Conservation (phyloP, 2,329 filamentous ascomycete species). For the Aspergillus sp. region DNA sequence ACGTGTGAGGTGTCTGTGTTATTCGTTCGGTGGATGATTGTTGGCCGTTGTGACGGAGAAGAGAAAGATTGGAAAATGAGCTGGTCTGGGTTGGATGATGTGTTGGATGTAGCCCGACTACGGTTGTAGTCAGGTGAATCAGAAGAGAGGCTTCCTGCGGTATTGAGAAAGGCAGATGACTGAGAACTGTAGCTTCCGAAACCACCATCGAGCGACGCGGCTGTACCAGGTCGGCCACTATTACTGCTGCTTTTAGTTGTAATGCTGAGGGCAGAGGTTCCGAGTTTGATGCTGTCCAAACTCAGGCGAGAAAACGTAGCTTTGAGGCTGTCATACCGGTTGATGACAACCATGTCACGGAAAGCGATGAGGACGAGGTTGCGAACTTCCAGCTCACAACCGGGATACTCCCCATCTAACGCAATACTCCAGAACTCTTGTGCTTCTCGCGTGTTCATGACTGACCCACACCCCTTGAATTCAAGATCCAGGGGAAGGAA, state of each 20-base stretch:
- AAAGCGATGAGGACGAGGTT: constrained; percentile 84
- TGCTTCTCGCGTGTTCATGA: constrained; percentile 76
- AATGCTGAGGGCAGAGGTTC: constrained; percentile 44
- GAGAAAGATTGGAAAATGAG: constrained; percentile 44
- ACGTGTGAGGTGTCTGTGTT: constrained; percentile 55
- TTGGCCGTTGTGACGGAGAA: constrained; percentile 37
- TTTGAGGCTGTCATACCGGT: constrained; percentile 84
- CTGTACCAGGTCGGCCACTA: constrained; percentile 66
- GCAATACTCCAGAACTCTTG: constrained; percentile 87
- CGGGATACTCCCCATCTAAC: constrained; percentile 48
- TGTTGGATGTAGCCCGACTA: constrained; percentile 83
- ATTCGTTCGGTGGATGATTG: constrained; percentile 33
- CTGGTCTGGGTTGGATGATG: constrained; percentile 56
- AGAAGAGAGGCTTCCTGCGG: constrained; percentile 55
- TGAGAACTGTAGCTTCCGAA: constrained; percentile 79
- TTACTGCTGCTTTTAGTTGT: constrained; percentile 45
- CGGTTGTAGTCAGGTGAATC: constrained; percentile 58
- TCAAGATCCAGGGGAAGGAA: constrained; percentile 92
- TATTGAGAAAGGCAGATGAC: constrained; percentile 75
- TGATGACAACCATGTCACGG: constrained; percentile 83
- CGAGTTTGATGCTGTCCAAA: constrained; percentile 70
- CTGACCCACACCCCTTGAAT: constrained; percentile 77
- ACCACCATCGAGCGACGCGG: constrained; percentile 71
- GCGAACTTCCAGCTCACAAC: constrained; percentile 76
- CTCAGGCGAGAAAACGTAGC: constrained; percentile 85